A percentile compares a stretch with the other conserved stretches of the same genome.
These are phyloP conservation scores for Viola pubescens DNA, from an alignment of 441 rosid genomes.

Conservation along the genomic window DNA sequence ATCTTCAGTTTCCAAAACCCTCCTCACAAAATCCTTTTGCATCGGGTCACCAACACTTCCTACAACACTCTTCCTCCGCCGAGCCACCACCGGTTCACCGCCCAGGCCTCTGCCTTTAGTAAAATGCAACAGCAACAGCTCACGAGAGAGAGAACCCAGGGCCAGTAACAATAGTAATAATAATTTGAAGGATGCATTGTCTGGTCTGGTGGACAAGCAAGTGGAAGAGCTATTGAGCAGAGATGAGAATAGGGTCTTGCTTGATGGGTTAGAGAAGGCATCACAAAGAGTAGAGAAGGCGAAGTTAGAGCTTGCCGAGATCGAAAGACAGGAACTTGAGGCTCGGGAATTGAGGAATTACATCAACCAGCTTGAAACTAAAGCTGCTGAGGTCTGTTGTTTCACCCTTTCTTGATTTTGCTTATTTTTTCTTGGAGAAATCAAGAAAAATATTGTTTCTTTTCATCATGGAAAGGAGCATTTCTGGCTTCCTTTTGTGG, in stretches of 20 bases:
- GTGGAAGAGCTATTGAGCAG: slow-evolving; percentile 60
- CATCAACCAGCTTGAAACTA: slow-evolving; percentile 49
- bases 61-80: background rate
- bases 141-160: slow-evolving; percentile 22
- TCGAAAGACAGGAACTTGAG: slow-evolving; percentile 62
- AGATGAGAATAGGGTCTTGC: slow-evolving; percentile 65
- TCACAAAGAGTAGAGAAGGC: slow-evolving; percentile 72
- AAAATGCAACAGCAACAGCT: slow-evolving; percentile 31
- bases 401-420: background rate
- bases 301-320: slow-evolving; percentile 57
- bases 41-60: slow-evolving; percentile 16
- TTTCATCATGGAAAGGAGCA: no score
- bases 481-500: no score
- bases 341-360: slow-evolving; percentile 43
- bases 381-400: slow-evolving; percentile 48
- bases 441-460: background rate
- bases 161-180: slow-evolving; percentile 17
- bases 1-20: slow-evolving; percentile 14
- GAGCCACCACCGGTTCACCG: slow-evolving; percentile 7
- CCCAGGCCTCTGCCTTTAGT: slow-evolving; percentile 23
- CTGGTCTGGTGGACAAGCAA: slow-evolving; percentile 54
- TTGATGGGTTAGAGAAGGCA: slow-evolving; percentile 72
- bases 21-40: slow-evolving; percentile 6
- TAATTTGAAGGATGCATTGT: slow-evolving; percentile 47
- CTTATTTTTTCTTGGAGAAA: background rate